phyloP scores from a whole-genome alignment of 345 rosid genomes.

The Aquilaria yunnanensis region DNA sequence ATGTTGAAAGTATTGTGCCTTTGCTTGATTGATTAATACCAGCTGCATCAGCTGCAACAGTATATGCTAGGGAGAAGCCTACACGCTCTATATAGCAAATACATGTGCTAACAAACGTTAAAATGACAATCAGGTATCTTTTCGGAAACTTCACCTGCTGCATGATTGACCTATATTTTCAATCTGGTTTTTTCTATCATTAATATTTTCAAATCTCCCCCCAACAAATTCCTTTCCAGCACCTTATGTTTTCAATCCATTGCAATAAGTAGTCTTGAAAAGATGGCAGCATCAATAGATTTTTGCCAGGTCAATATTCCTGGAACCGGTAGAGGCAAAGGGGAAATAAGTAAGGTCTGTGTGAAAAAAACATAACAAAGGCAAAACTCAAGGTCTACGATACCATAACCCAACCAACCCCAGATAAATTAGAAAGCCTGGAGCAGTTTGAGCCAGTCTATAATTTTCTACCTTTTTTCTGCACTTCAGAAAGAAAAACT shows the following conservation, averaged over 20 bases:
- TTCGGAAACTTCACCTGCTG: constrained; percentile 55
- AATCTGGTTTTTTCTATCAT: constrained; percentile 6
- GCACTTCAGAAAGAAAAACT: too few species aligned
- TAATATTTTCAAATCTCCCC: constrained; percentile 9
- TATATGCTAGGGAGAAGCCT: constrained; percentile 94
- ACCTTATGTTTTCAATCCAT: constrained; percentile 4
- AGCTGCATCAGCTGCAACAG: constrained; percentile 86
- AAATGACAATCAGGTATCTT: constrained; percentile 72
- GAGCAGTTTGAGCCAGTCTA: too few species aligned
- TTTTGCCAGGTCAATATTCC: too few species aligned
- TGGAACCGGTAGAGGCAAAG: too few species aligned
- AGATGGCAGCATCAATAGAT: neutral
- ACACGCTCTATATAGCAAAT: constrained; percentile 96
- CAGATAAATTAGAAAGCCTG: too few species aligned
- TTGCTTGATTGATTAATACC: constrained; percentile 88
- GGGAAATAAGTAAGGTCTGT: too few species aligned
- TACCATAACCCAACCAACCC: too few species aligned
- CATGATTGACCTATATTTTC: constrained; percentile 34
- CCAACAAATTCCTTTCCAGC: constrained; percentile 9
- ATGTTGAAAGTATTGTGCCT: constrained; percentile 81
- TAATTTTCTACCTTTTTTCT: too few species aligned
- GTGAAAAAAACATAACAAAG: too few species aligned
- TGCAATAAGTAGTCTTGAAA: constrained; percentile 7
- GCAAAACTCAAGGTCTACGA: too few species aligned
- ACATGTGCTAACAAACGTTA: constrained; percentile 78